Base-by-base conservation (phyloP, 805 yeast species). In the Metschnikowia dekortorum region DNA sequence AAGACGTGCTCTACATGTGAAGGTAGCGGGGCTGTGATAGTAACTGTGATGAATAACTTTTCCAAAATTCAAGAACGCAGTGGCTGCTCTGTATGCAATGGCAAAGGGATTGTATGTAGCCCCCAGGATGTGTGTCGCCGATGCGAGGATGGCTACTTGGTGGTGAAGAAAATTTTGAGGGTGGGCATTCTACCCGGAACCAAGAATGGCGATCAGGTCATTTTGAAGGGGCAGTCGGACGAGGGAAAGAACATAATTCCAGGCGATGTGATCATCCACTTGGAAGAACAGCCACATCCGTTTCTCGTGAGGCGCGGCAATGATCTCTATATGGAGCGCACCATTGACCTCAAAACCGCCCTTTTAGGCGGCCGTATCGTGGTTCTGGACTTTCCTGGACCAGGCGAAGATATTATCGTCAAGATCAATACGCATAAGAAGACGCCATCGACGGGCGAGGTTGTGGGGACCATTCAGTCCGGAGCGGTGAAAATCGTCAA, bases 201-300 rank as follows among this genome's bases (percentile, higher is more conserved):
- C 38, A 65, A 67, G 39, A 63, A 76, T 45, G 82, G 83, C 0
- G 82, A 81, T 53, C 66, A 70, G 41, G 73, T 83, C 16, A 68
- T 81, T 1, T 65, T 83, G 18, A 68, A 75, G n/a, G 80, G 83
- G 6, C 83, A 80, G 57, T 87, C 84, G 0, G 90, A 85, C 59
- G 86, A 84, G 62, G 85, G 82, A 0, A 62, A 77, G 16, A 72
- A 75, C 52, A 67, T 81, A 3, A 66, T 77, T 3, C 86, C 90
- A 0, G 91, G 91, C 2, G 88, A 85, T 62, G 84, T 85, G 6
- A 67, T 84, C 2, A 75, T 85, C 8, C 79, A 77, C 1, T 62
- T 85, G 26, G 71, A 72, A 36, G 76, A 78, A 55, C 52, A 70
- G 43, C 57, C 61, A 4, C 75, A 73, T 54, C 63, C 65, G 8